Evolutionary conservation across 1,284 basidiomycete species (phyloP).

Genomic region (Anthracocystis walkeri): DNA sequence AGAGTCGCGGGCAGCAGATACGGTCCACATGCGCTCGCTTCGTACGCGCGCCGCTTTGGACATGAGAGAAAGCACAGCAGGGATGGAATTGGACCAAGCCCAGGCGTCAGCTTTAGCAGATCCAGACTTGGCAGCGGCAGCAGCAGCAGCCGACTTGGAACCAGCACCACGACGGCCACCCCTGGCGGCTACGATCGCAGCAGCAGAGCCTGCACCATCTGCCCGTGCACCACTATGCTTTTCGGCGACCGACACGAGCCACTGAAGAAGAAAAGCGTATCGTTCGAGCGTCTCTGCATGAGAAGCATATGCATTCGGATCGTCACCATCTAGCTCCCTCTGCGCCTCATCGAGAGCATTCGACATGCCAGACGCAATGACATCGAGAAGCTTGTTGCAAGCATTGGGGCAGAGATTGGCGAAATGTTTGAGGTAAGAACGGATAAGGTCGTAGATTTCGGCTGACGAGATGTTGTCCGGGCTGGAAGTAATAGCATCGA

Average conservation of each 20-base stretch:
- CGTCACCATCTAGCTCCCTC: constrained; percentile 48
- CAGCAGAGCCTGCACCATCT: constrained; percentile 26
- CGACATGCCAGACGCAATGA: constrained; percentile 56
- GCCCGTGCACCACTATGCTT: constrained; percentile 48
- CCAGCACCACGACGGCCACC: constrained; percentile 36
- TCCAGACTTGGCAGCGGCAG: constrained; percentile 38
- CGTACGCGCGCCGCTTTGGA: constrained; percentile 55
- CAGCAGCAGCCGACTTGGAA: constrained; percentile 28
- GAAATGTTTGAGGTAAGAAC: constrained; percentile 64
- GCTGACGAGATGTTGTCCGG: constrained; percentile 48
- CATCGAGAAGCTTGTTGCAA: constrained; percentile 62
- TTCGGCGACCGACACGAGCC: constrained; percentile 63
- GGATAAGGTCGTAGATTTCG: constrained; percentile 54
- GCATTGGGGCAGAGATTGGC: constrained; percentile 46
- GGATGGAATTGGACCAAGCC: constrained; percentile 60
- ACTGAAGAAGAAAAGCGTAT: constrained; percentile 66
- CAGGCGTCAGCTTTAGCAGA: constrained; percentile 51
- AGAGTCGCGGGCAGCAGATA: constrained; percentile 62
- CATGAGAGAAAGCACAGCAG: constrained; percentile 58
- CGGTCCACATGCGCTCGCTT: constrained; percentile 62
- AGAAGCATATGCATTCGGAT: constrained; percentile 48
- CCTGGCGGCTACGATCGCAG: constrained; percentile 33
- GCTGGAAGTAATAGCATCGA: constrained; percentile 57
- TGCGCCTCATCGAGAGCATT: constrained; percentile 56
- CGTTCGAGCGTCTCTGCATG: constrained; percentile 61